A percentile compares a stretch with the other conserved stretches of the same genome.
Conservation (phyloP, 768 basidiomycete species). For the Trichaptum fuscoviolaceum region DNA sequence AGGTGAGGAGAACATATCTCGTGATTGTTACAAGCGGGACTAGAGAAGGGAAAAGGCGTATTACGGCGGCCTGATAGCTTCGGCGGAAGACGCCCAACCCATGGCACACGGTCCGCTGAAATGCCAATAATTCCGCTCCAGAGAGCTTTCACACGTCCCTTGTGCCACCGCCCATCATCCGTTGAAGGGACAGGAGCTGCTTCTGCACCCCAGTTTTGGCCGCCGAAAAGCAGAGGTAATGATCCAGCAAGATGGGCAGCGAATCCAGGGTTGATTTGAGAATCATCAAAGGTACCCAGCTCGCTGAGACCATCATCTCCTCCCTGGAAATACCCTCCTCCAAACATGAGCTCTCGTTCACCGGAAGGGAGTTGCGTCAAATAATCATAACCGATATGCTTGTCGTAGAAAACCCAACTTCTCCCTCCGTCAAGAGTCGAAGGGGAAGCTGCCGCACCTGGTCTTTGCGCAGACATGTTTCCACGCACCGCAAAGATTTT, state of each 20-base stretch:
- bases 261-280: conserved; percentile 29
- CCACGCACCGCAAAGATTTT: conserved; percentile 59
- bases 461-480: conserved; percentile 61
- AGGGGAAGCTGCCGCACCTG: conserved; percentile 32
- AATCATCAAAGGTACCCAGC: conserved; percentile 30
- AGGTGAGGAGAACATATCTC: too few relatives aligned
- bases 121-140: conserved; percentile 65
- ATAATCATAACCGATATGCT: conserved; percentile 49
- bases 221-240: conserved; percentile 50
- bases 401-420: conserved; percentile 56
- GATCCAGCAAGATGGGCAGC: conserved; percentile 42
- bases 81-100: conserved; percentile 62
- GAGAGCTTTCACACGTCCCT: conserved; percentile 44
- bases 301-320: conserved; percentile 22
- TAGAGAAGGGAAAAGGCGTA: conserved; percentile 12
- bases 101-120: conserved; percentile 58
- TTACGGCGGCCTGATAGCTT: conserved; percentile 38
- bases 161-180: conserved; percentile 27
- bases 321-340: conserved; percentile 46
- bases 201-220: conserved; percentile 38
- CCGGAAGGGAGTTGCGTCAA: conserved; percentile 53
- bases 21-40: too few relatives aligned
- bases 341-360: conserved; percentile 56
- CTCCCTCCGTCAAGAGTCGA: conserved; percentile 34
- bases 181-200: conserved; percentile 18